These are phyloP conservation scores for Rhodocollybia butyracea DNA, from an alignment of 768 basidiomycete species.

Conservation along the genomic window DNA sequence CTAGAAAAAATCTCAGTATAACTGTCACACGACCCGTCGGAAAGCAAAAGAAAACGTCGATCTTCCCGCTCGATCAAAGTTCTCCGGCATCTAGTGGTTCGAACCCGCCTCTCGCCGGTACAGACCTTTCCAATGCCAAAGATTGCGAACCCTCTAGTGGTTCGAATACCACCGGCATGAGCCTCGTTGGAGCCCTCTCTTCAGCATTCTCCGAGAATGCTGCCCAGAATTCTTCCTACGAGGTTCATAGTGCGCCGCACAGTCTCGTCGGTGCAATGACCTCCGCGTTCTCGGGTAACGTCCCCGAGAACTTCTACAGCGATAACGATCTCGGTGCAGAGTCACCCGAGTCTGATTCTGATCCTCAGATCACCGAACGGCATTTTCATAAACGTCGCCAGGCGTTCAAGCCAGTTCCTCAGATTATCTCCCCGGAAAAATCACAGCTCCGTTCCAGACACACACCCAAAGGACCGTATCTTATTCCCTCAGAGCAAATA, in stretches of 20 bases:
- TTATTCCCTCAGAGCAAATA: background rate
- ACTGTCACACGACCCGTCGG: too few species aligned
- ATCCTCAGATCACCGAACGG: background rate
- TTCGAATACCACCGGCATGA: too few species aligned
- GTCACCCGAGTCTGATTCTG: background rate
- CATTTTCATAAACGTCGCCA: background rate
- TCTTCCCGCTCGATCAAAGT: too few species aligned
- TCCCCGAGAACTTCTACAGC: background rate
- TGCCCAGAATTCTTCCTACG: too few species aligned
- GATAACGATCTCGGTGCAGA: background rate
- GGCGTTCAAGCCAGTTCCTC: background rate
- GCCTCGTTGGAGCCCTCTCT: background rate
- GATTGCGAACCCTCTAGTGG: background rate
- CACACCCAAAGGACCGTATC: background rate
- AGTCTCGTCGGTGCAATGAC: background rate
- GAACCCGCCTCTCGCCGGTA: too few species aligned
- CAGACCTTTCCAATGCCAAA: background rate
- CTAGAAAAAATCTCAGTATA: too few species aligned
- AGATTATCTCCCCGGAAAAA: slow-evolving; percentile 1
- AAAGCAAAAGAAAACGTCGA: too few species aligned
- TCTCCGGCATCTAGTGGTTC: too few species aligned
- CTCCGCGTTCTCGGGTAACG: background rate
- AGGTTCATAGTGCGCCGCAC: too few species aligned
- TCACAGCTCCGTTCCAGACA: background rate
- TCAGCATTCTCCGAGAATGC: background rate